These are phyloP conservation scores for Cryphonectria nitschkei DNA, from an alignment of 2,329 filamentous ascomycete genomes.

Conservation along the genomic window DNA sequence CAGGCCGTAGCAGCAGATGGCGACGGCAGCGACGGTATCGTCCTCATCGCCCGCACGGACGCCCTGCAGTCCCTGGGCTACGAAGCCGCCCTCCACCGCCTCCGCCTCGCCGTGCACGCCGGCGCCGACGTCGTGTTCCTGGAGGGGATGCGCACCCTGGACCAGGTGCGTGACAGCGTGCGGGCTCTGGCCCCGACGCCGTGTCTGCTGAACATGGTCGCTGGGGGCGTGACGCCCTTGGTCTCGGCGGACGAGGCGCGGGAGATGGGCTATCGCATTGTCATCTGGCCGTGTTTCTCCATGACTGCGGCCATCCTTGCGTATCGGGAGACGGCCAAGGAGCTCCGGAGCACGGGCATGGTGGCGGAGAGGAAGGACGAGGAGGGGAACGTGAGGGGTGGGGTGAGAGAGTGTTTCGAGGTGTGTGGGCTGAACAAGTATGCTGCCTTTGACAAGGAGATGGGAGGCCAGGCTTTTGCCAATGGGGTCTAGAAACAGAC, in stretches of 20 bases:
- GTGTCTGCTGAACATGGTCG: constrained; percentile 40
- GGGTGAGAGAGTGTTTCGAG: constrained; percentile 38
- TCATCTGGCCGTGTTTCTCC: constrained; percentile 40
- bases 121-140: constrained; percentile 65
- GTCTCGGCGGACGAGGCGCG: constrained; percentile 35
- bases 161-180: constrained; percentile 41
- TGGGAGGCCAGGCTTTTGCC: constrained; percentile 36
- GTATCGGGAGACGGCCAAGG: constrained; percentile 37
- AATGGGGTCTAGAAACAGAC: constrained; percentile 33
- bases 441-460: constrained; percentile 37
- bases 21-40: constrained; percentile 58
- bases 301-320: constrained; percentile 39
- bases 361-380: constrained; percentile 36
- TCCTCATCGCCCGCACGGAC: constrained; percentile 68
- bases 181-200: constrained; percentile 35
- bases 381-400: constrained; percentile 34
- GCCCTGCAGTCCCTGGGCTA: constrained; percentile 61
- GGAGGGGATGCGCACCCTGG: constrained; percentile 58
- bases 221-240: constrained; percentile 40
- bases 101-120: constrained; percentile 53
- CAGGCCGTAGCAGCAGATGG: constrained; percentile 41
- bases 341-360: constrained; percentile 38
- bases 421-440: constrained; percentile 37
- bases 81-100: constrained; percentile 55
- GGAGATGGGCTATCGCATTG: constrained; percentile 37